These are phyloP conservation scores for Viridothelium virens DNA, from an alignment of 495 filamentous ascomycete genomes.

Conservation along the genomic window DNA sequence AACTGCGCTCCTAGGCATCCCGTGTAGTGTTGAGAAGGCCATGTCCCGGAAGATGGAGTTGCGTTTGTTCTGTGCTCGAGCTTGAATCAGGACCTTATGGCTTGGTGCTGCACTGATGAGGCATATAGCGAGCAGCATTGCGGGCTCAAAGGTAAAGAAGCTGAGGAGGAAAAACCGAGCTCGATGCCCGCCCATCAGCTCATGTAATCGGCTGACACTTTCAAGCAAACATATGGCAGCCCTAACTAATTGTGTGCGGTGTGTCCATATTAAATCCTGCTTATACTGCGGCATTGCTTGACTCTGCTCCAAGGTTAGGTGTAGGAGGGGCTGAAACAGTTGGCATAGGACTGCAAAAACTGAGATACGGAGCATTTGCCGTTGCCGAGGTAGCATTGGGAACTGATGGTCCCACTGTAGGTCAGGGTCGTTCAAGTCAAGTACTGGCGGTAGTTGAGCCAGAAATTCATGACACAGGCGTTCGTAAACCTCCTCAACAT, in stretches of 20 bases:
- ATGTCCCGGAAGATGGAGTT: neutral
- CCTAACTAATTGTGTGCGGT: neutral
- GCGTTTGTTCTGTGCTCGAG: neutral
- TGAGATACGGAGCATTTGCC: neutral
- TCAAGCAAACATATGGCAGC: neutral
- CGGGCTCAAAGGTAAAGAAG: neutral
- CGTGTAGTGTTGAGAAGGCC: neutral
- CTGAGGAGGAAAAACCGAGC: neutral
- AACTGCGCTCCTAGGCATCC: neutral
- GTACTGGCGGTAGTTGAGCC: neutral
- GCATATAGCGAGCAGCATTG: neutral
- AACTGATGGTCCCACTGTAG: neutral
- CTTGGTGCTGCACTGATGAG: neutral
- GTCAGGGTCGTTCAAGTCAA: neutral
- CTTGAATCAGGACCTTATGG: neutral
- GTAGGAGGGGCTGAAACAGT: neutral
- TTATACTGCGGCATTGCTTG: neutral
- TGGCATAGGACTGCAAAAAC: neutral
- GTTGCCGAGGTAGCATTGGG: neutral
- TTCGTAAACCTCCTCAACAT: neutral
- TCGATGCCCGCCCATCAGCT: neutral
- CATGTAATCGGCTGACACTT: neutral
- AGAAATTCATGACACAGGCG: neutral
- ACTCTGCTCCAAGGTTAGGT: neutral
- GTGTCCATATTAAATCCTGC: neutral